Base-by-base conservation (phyloP, 495 filamentous ascomycete species). In the Daldinia vernicosa region DNA sequence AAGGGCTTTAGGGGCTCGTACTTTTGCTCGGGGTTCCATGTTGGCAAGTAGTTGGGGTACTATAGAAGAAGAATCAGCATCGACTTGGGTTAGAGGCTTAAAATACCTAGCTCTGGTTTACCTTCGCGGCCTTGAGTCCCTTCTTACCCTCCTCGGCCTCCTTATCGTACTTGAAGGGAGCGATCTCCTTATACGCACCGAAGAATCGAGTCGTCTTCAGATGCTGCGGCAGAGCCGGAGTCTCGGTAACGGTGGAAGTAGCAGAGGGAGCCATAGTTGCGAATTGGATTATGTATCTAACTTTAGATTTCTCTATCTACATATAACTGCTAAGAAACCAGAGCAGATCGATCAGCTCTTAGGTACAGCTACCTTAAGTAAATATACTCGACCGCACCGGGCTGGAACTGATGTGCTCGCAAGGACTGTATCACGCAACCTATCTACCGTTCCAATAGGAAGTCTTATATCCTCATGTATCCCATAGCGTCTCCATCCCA, bases 21-120 rank as follows among this genome's bases (percentile, higher is more conserved):
- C 84, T 88, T 85, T 61, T 83, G 74, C 43, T 80, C 78, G 28
- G 74, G 76, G 70, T 92, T 85, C 91, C 91, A 94, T 2, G 88
- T 90, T 8, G 91, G 91, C 11, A 95, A 85, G 76, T 95, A 95
- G 74, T 94, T 83, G 0, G 88, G 89, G 74, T 91, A 94, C 90
- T 79, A 52, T 27, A n/a, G 9, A 30, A n/a, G 9, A 30, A 28
- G 24, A 22, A 52, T 39, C 15, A n/a, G 45, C 7, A 19, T 26
- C 15, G 19, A 26, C 7, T n/a, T 45, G 15, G 32, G 24, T 15
- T 33, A 15, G 32, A 11, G 9, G 33, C 6, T 47, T 0, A 19
- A 53, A 35, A 64, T 4, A 26, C 24, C 3, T 24, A 26, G 30
- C 3, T 24, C 53, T 15, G 6, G 39, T 74, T 60, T 37, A 81